Conservation (phyloP, 23 red algal species). For the Gracilaria caudata region DNA sequence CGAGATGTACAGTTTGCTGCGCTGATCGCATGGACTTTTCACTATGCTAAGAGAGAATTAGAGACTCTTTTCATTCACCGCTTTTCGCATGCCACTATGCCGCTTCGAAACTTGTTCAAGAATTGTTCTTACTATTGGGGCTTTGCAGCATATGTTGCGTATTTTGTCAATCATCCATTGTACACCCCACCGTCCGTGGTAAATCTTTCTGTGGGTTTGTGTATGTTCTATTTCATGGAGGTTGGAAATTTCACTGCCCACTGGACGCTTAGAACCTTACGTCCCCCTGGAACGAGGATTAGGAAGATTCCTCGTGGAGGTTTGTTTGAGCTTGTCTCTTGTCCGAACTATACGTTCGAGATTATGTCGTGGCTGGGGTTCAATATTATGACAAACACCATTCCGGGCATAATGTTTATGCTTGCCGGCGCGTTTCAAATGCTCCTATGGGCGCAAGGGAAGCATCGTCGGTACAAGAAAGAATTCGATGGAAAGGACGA, state of each 20-base stretch:
- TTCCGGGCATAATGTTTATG: conserved; percentile 79
- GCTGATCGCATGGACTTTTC: conserved; percentile 78
- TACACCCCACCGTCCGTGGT: conserved; percentile 80
- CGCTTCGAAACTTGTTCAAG: conserved; percentile 86
- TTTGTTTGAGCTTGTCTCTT: conserved; percentile 89
- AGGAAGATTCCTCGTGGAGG: conserved; percentile 86
- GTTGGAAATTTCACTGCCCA: conserved; percentile 78
- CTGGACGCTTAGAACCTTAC: conserved; percentile 74
- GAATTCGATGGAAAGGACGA: conserved; percentile 87
- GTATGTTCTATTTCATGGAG: conserved; percentile 82
- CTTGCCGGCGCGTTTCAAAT: conserved; percentile 86
- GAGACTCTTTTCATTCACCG: conserved; percentile 97
- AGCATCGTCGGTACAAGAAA: conserved; percentile 81
- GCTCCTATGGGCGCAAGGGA: conserved; percentile 89
- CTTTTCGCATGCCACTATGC: conserved; percentile 99
- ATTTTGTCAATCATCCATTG: conserved; percentile 91
- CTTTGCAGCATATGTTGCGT: conserved; percentile 83
- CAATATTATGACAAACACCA: conserved; percentile 70
- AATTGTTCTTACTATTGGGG: conserved; percentile 98
- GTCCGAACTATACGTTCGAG: conserved; percentile 93
- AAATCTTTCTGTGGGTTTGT: conserved; percentile 45
- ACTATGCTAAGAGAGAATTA: conserved; percentile 90
- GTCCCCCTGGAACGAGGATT: conserved; percentile 78
- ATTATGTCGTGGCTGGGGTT: conserved; percentile 92
- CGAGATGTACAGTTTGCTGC: conserved; percentile 63